Conservation (phyloP, 257 asterid genomes). For the Verbascum thapsus region DNA sequence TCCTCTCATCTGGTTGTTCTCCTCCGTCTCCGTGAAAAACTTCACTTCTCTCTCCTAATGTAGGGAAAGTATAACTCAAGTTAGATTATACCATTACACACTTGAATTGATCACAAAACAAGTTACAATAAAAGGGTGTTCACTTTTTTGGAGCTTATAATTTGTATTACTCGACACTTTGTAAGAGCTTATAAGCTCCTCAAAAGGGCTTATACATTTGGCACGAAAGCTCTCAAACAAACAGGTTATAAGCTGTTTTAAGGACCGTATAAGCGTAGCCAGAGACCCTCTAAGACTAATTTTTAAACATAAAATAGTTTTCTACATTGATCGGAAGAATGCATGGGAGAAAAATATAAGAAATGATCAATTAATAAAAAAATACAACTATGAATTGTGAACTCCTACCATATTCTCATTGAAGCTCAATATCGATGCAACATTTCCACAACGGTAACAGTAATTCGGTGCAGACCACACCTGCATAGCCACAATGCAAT, state of each 20-base stretch:
- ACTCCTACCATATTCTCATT: constrained; percentile 85
- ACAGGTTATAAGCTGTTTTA: too few relatives aligned
- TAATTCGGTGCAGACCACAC: constrained; percentile 99
- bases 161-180: too few relatives aligned
- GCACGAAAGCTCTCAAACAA: too few relatives aligned
- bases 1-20: constrained; percentile 99
- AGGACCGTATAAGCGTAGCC: too few relatives aligned
- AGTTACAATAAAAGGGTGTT: constrained; percentile 7
- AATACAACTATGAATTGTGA: not conserved
- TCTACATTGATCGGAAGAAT: not conserved
- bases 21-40: constrained; percentile 97
- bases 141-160: too few relatives aligned
- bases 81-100: too few relatives aligned
- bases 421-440: constrained; percentile 96
- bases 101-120: not conserved
- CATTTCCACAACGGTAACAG: constrained; percentile 98
- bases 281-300: not conserved
- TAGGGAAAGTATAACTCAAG: not conserved
- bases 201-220: too few relatives aligned
- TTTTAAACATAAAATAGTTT: not conserved
- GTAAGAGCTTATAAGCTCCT: too few relatives aligned
- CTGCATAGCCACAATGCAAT: constrained; percentile 45
- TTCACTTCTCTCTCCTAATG: constrained; percentile 92
- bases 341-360: not conserved
- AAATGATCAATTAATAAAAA: not conserved